Conservation (phyloP, 768 basidiomycete species). For the Mrakia frigida region DNA sequence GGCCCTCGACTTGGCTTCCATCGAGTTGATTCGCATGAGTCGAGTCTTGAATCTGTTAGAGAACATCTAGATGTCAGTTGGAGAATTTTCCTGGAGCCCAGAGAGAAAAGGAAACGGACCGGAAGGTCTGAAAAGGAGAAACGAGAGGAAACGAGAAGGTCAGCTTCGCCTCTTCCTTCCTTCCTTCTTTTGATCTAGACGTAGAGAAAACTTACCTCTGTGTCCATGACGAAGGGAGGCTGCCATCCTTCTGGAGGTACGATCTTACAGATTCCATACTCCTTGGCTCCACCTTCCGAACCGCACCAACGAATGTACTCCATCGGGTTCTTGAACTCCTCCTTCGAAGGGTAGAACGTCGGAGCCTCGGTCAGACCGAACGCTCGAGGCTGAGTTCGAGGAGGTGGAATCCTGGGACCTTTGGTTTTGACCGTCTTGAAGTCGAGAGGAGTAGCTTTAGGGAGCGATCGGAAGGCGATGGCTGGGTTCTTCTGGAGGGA, state of each 20-base stretch:
- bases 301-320: conserved; percentile 65
- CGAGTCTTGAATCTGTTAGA: conserved; percentile 92
- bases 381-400: conserved; percentile 49
- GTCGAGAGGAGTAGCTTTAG: conserved; percentile 22
- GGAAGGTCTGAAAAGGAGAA: conserved; percentile 14
- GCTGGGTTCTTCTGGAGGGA: conserved; percentile 25
- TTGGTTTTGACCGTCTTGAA: conserved; percentile 18
- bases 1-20: conserved; percentile 93
- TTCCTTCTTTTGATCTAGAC: background rate
- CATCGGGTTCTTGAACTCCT: conserved; percentile 92
- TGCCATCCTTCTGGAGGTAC: conserved; percentile 89
- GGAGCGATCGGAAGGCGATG: background rate
- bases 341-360: conserved; percentile 76
- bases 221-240: conserved; percentile 92
- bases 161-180: background rate
- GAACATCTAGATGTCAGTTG: conserved; percentile 15
- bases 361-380: conserved; percentile 88
- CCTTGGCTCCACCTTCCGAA: conserved; percentile 60
- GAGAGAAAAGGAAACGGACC: background rate
- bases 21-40: conserved; percentile 87
- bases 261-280: conserved; percentile 91
- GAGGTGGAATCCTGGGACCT: conserved; percentile 28
- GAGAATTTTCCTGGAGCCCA: background rate
- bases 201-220: conserved; percentile 60
- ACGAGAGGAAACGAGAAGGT: conserved; percentile 8